These are phyloP conservation scores for Sarcomyxa edulis DNA, from an alignment of 768 basidiomycete species.

Conservation along the genomic window DNA sequence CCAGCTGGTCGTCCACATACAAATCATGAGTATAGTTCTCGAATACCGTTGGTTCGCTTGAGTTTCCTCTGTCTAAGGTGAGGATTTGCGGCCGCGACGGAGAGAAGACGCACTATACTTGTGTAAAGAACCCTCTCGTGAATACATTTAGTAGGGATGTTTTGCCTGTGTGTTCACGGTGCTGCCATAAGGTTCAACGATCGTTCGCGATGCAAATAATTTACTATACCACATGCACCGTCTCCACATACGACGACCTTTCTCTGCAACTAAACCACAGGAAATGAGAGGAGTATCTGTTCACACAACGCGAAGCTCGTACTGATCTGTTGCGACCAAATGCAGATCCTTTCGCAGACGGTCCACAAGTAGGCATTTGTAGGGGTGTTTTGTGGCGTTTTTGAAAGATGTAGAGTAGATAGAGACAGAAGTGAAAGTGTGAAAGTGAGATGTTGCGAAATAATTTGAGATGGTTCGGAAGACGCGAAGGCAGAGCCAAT, in stretches of 20 bases:
- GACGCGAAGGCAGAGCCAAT: too few relatives aligned
- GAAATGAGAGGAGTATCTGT: not conserved
- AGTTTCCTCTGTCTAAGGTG: constrained; percentile 6
- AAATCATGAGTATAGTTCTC: constrained; percentile 96
- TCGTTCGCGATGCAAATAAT: too few relatives aligned
- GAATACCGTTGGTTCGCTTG: constrained; percentile 89
- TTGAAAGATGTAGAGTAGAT: too few relatives aligned
- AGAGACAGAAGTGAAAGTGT: too few relatives aligned
- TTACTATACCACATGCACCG: constrained; percentile 87
- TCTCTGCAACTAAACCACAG: constrained; percentile 35
- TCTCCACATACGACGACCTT: constrained; percentile 91
- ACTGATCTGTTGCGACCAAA: constrained; percentile 56
- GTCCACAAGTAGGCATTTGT: constrained; percentile 53
- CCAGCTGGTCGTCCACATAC: constrained; percentile 76
- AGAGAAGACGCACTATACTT: constrained; percentile 71
- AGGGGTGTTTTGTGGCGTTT: too few relatives aligned
- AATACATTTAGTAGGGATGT: constrained; percentile 86
- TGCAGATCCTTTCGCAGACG: constrained; percentile 42
- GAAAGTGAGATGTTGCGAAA: too few relatives aligned
- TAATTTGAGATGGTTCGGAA: too few relatives aligned
- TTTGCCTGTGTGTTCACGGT: constrained; percentile 48
- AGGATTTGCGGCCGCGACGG: constrained; percentile 1
- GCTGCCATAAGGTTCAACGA: constrained; percentile 12
- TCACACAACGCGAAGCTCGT: constrained; percentile 10
- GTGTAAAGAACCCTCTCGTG: constrained; percentile 89